Conservation (phyloP, 257 asterid genomes). For the Salvia splendens region DNA sequence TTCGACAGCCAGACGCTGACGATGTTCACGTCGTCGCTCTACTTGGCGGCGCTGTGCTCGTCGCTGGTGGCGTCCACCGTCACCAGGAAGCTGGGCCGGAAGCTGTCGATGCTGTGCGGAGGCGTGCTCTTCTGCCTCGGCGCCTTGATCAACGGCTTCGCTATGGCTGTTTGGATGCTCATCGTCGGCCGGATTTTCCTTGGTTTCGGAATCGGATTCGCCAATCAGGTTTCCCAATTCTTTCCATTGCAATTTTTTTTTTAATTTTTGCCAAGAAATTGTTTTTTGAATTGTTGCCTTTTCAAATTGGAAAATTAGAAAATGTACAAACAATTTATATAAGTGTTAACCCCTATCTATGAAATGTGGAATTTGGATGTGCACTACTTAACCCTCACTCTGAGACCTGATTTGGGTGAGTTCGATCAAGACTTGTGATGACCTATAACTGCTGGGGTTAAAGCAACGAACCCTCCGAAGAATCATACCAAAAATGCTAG, state of each 20-base stretch:
- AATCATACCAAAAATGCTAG: constrained; percentile 27
- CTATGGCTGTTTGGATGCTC: constrained; percentile 63
- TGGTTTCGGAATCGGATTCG: constrained; percentile 85
- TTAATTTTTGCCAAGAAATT: too few species aligned
- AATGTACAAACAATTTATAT: too few species aligned
- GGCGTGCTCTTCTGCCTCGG: constrained; percentile 72
- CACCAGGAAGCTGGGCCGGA: constrained; percentile 66
- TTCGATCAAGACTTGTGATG: too few species aligned
- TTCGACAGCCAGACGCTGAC: constrained; percentile 73
- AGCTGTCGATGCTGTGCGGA: constrained; percentile 70
- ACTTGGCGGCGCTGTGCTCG: constrained; percentile 77
- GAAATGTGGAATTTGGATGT: too few species aligned
- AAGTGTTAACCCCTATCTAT: too few species aligned
- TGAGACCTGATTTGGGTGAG: neutral
- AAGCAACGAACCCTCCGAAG: neutral
- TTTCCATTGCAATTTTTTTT: too few species aligned
- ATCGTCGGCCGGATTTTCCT: constrained; percentile 80
- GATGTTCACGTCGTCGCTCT: constrained; percentile 82
- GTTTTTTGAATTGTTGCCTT: too few species aligned
- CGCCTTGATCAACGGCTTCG: constrained; percentile 73
- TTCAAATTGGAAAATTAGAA: too few species aligned
- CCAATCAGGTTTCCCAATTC: constrained; percentile 55
- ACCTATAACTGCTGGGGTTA: too few species aligned
- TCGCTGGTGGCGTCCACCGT: constrained; percentile 68
- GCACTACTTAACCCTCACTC: too few species aligned